Base-by-base conservation (phyloP, 2,329 filamentous ascomycete species). In the Sarocladium oryzae region DNA sequence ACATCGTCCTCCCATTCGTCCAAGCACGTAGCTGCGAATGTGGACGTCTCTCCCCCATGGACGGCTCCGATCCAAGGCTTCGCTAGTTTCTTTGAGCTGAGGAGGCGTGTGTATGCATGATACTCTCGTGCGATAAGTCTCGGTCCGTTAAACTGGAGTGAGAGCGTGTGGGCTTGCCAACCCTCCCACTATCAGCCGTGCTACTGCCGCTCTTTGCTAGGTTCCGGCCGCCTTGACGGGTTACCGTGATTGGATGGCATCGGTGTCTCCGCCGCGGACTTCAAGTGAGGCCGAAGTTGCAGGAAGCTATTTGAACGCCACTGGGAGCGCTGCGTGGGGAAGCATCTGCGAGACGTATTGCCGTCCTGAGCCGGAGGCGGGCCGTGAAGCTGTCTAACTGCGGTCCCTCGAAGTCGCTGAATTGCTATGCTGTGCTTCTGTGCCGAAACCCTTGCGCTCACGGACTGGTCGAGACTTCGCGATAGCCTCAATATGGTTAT, bases 101-200 rank as follows among this genome's bases (percentile, higher is more conserved):
- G 7, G 23, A 16, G 23, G 21, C 15, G 40, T 43, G 40, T 28
- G 23, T 23, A 36, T 40, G n/a, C 35, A n/a, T n/a, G n/a, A n/a
- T n/a, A n/a, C n/a, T n/a, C n/a, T n/a, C n/a, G n/a, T 37, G n/a
- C 18, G 23, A 7, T 23, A 7, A n/a, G 16, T 40, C 16, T 40
- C 37, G 37, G 37, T 40, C 37, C 37, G 37, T 40, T n/a, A n/a
- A n/a, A n/a, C n/a, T n/a, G n/a, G n/a, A n/a, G 28, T 30, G 28
- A 30, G 13, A 7, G 13, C 28, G 40, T 43, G 15, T 43, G 6
- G 15, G 21, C 3, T 26, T 13, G 23, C 23, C 4, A 16, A 24
- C 11, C 26, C 21, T 43, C 7, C 10, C 40, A 43, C 40, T 43
- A 26, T 28, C n/a, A 23, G 11, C 40, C 40, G 21, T 43, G 7